These are phyloP conservation scores for Talaromyces ruber DNA, from an alignment of 495 filamentous ascomycete genomes.

Conservation along the genomic window DNA sequence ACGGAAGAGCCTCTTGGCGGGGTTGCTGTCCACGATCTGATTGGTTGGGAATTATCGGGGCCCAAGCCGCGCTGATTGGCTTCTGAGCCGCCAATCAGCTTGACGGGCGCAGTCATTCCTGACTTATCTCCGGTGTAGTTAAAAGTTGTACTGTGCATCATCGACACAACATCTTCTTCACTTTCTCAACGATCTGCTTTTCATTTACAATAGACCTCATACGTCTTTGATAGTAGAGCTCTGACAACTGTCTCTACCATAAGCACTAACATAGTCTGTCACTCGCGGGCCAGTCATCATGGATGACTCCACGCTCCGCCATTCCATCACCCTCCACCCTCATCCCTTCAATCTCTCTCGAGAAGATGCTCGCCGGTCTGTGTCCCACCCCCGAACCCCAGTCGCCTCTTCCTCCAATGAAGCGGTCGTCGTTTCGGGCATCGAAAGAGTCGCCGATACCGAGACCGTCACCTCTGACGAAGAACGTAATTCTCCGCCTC, in stretches of 20 bases:
- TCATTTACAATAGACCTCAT: not conserved
- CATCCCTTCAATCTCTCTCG: constrained; percentile 9
- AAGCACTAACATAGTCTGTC: not conserved
- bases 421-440: not conserved
- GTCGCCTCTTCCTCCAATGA: not conserved
- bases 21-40: not conserved
- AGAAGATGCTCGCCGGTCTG: not conserved
- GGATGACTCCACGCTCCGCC: constrained; percentile 5
- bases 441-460: not conserved
- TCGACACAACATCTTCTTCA: not conserved
- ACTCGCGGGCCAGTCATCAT: not conserved
- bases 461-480: constrained; percentile 38
- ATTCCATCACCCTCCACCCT: constrained; percentile 9
- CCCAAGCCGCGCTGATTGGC: not conserved
- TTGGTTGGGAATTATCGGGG: not conserved
- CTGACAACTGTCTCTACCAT: not conserved
- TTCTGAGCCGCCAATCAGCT: not conserved
- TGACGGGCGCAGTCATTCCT: not conserved
- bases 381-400: not conserved
- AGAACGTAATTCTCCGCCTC: constrained; percentile 55
- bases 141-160: too few relatives aligned
- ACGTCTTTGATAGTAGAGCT: not conserved
- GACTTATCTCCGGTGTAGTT: not conserved
- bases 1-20: not conserved
- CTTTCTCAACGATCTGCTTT: not conserved